phyloP scores from a whole-genome alignment of 306 rosid species.

The Quercus agrifolia region DNA sequence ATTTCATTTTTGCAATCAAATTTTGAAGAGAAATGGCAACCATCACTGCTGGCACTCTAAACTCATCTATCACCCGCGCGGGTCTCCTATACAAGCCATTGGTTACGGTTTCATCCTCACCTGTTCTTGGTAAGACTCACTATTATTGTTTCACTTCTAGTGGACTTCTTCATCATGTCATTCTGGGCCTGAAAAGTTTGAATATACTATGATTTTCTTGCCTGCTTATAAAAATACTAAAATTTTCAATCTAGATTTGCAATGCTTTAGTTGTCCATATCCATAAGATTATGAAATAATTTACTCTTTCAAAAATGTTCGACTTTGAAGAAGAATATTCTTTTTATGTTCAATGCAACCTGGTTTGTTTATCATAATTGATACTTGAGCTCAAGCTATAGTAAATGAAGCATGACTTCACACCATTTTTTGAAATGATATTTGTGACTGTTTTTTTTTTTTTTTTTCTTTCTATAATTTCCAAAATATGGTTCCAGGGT shows the following conservation, averaged over 20 bases:
- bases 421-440: neutral
- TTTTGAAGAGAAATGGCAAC: conserved; percentile 60
- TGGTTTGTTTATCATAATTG: too few relatives aligned
- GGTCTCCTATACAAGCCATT: conserved; percentile 51
- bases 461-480: neutral
- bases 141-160: neutral
- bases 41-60: conserved; percentile 53
- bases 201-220: too few relatives aligned
- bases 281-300: too few relatives aligned
- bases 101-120: conserved; percentile 49
- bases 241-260: too few relatives aligned
- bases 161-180: too few relatives aligned
- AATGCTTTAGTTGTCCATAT: too few relatives aligned
- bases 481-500: conserved; percentile 36
- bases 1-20: conserved; percentile 4
- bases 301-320: too few relatives aligned
- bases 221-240: too few relatives aligned
- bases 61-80: conserved; percentile 50
- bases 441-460: neutral
- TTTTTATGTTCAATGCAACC: too few relatives aligned
- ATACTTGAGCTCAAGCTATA: too few relatives aligned
- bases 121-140: conserved; percentile 52
- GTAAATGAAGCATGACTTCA: too few relatives aligned
- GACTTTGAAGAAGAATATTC: too few relatives aligned
- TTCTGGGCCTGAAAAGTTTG: neutral